Evolutionary conservation across 2,329 filamentous ascomycete species (phyloP).

Genomic region (Trichoderma gracile): DNA sequence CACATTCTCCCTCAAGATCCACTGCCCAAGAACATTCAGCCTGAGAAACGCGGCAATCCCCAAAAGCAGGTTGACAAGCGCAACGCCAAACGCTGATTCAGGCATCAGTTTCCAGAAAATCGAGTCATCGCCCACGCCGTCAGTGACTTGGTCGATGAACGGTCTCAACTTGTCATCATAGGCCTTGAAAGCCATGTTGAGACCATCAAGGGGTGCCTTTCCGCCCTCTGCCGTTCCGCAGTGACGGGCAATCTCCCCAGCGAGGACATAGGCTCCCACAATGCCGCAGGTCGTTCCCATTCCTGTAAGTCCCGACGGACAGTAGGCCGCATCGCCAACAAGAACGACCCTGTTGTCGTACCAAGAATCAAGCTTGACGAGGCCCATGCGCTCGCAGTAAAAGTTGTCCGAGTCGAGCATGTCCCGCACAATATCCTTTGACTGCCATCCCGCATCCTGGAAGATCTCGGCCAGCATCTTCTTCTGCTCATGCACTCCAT

Average conservation of each 20-base stretch:
- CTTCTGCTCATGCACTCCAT: conserved; percentile 36
- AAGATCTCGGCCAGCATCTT: conserved; percentile 42
- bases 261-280: conserved; percentile 52
- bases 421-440: conserved; percentile 38
- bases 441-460: conserved; percentile 48
- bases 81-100: neutral
- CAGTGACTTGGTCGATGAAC: conserved; percentile 34
- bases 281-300: conserved; percentile 50
- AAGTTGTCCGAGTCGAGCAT: conserved; percentile 45
- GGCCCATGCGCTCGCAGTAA: conserved; percentile 46
- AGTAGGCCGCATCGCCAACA: conserved; percentile 51
- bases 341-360: conserved; percentile 47
- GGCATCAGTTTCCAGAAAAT: conserved; percentile 13
- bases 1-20: conserved; percentile 1
- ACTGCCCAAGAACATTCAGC: neutral
- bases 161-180: conserved; percentile 47
- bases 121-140: neutral
- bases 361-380: conserved; percentile 44
- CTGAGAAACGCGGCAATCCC: neutral
- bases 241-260: conserved; percentile 43
- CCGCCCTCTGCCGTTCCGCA: neutral
- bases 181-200: conserved; percentile 37
- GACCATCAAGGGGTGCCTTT: conserved; percentile 28
- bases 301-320: conserved; percentile 45
- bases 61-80: conserved; percentile 1